phyloP scores from a whole-genome alignment of 192 early-diverging fungal species.

The Chytriomyces confervae region DNA sequence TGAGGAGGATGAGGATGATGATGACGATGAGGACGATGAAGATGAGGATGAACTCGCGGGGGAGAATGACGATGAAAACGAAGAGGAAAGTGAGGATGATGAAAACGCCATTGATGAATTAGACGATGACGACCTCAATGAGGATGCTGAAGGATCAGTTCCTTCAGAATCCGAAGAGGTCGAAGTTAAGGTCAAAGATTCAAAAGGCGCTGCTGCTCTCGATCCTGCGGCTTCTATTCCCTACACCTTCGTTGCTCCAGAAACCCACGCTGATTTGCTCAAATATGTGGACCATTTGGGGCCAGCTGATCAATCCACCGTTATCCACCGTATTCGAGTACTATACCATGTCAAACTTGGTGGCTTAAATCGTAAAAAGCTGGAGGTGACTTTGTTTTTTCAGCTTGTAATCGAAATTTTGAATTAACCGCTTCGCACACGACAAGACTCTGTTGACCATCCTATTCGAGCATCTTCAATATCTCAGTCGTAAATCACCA shows the following conservation, averaged over 20 bases:
- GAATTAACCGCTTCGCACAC: background rate
- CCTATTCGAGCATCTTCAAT: constrained; percentile 73
- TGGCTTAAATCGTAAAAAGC: constrained; percentile 79
- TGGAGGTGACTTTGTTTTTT: constrained; percentile 49
- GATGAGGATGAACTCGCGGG: constrained; percentile 41
- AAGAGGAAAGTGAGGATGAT: constrained; percentile 50
- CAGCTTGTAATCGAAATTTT: constrained; percentile 17
- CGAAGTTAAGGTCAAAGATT: constrained; percentile 42
- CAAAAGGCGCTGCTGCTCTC: constrained; percentile 35
- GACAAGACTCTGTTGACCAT: constrained; percentile 60
- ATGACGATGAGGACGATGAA: constrained; percentile 61
- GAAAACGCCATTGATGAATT: constrained; percentile 51
- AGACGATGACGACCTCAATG: constrained; percentile 32
- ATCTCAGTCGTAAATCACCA: constrained; percentile 64
- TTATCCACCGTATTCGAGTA: constrained; percentile 82
- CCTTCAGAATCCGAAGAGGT: constrained; percentile 38
- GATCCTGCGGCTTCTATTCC: constrained; percentile 62
- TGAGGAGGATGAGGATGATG: constrained; percentile 54
- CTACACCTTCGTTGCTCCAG: constrained; percentile 85
- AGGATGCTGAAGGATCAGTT: constrained; percentile 22
- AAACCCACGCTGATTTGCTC: constrained; percentile 71
- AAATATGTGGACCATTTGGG: constrained; percentile 66
- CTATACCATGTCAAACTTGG: constrained; percentile 84
- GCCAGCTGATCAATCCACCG: constrained; percentile 71
- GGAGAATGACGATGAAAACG: constrained; percentile 66